A percentile compares a stretch with the other conserved stretches of the same genome.
Evolutionary conservation across 768 basidiomycete species (phyloP).

Genomic region (Trametes cingulata): DNA sequence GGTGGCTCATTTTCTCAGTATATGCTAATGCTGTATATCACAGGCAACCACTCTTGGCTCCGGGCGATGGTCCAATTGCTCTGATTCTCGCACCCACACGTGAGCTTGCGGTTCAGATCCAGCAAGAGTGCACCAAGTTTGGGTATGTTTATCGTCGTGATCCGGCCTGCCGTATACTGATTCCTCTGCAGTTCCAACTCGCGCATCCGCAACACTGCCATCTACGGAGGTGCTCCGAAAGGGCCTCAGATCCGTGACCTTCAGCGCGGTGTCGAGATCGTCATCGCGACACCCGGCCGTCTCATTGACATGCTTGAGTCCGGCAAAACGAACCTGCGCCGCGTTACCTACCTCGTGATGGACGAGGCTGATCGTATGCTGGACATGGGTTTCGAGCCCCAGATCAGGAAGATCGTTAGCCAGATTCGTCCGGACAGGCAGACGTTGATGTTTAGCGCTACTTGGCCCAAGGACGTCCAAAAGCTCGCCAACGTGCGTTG

Average conservation of each 20-base stretch:
- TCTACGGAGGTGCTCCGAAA: slow-evolving; percentile 98
- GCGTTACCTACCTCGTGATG: slow-evolving; percentile 97
- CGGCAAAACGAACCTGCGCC: slow-evolving; percentile 93
- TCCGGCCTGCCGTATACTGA: slow-evolving; percentile 2
- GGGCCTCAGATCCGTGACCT: slow-evolving; percentile 98
- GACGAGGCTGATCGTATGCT: slow-evolving; percentile 99
- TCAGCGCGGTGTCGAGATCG: slow-evolving; percentile 95
- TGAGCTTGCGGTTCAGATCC: slow-evolving; percentile 98
- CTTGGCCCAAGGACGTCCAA: slow-evolving; percentile 99
- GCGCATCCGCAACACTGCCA: slow-evolving; percentile 96
- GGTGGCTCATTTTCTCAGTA: neutral
- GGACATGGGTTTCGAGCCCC: slow-evolving; percentile 99
- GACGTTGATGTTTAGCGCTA: slow-evolving; percentile 98
- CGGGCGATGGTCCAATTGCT: slow-evolving; percentile 97
- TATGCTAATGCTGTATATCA: neutral
- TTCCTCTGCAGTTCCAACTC: slow-evolving; percentile 67
- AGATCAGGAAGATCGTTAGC: slow-evolving; percentile 96
- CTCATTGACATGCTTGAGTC: slow-evolving; percentile 99
- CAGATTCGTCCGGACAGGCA: slow-evolving; percentile 99
- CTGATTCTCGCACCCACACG: slow-evolving; percentile 96
- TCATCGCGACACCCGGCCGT: slow-evolving; percentile 99
- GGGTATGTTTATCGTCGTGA: slow-evolving; percentile 53
- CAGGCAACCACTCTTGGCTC: slow-evolving; percentile 88
- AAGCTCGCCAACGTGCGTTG: slow-evolving; percentile 80
- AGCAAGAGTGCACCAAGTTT: slow-evolving; percentile 98